phyloP scores from a whole-genome alignment of 176 grass and related monocot genomes.

The Alloteropsis semialata region DNA sequence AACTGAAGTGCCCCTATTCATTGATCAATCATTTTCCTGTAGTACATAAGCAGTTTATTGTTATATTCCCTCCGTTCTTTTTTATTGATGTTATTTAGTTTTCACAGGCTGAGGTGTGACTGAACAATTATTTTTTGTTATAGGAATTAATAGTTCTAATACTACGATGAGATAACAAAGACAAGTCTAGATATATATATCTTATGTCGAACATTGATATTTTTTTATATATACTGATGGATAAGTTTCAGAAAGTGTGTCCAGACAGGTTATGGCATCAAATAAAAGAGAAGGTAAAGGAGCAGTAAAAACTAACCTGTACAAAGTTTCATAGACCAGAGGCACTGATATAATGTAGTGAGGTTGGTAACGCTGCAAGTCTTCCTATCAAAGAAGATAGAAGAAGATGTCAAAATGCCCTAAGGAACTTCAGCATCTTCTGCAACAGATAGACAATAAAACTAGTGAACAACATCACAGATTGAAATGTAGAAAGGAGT shows the following conservation, averaged over 20 bases:
- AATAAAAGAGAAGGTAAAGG: neutral
- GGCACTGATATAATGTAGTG: conserved; percentile 86
- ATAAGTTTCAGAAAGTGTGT: neutral
- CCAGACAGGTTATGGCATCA: neutral
- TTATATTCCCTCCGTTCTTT: neutral
- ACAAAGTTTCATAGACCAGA: conserved; percentile 92
- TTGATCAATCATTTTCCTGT: neutral
- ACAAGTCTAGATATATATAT: neutral
- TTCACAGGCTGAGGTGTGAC: neutral
- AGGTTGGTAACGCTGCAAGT: conserved; percentile 89
- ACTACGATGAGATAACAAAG: neutral
- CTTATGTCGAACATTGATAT: neutral
- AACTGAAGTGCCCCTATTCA: conserved; percentile 1
- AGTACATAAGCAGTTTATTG: conserved; percentile 10
- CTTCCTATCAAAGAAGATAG: conserved; percentile 74
- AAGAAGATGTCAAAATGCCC: conserved; percentile 46
- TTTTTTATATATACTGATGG: neutral
- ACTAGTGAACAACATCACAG: conserved; percentile 16
- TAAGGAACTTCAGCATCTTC: conserved; percentile 43
- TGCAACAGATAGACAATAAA: conserved; percentile 22
- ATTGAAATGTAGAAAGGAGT: neutral
- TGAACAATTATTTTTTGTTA: neutral
- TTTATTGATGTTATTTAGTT: neutral
- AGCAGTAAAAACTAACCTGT: conserved; percentile 57
- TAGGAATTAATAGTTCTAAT: neutral